Evolutionary conservation across 2,329 filamentous ascomycete species (phyloP), one percentile per base, ranked within the genome.

Genomic region (Lasiodiplodia theobromae): DNA sequence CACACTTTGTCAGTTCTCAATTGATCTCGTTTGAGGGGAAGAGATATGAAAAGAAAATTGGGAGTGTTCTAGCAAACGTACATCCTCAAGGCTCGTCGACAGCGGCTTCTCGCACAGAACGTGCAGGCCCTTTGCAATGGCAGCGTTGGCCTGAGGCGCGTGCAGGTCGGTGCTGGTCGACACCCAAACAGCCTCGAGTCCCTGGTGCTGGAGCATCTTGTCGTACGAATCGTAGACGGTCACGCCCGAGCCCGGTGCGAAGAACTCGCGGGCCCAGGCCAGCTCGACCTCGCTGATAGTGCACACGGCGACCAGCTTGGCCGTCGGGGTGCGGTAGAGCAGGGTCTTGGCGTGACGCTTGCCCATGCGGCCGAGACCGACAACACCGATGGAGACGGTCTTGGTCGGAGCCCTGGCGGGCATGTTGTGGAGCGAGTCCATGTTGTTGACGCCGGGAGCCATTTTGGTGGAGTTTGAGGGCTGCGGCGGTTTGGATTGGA

Each of bases 301-400:
- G 73, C 81, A 85, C 47, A 82, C 85, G 66, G 84, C 85, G 37
- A 86, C 82, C 28, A 87, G 80, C 63, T 85, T 75, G 53, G 84
- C 84, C 25, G 80, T 76, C 40, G 83, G 82, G 14, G 80, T 79
- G 23, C 77, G 76, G 58, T 82, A 73, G 62, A 83, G 74, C 67
- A 84, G 80, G 70, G 82, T 83, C 62, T 81, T 74, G 67, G 81
- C 83, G 75, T 85, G 83, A 18, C 83, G 79, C 71, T 82, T 80
- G 66, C 83, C 84, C 82, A 86, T 85, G 71, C 84, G 82, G 37
- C 84, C 84, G 60, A 86, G 81, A 52, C 84, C 84, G 25, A 80
- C 82, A 67, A 82, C 81, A 62, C 76, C 83, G 71, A 85, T 77
- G 68, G 80, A 77, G 67, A 84, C 23, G 5, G 53, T 40, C 28